Conservation (phyloP, 1,284 basidiomycete species). For the Termitomyces sp. region DNA sequence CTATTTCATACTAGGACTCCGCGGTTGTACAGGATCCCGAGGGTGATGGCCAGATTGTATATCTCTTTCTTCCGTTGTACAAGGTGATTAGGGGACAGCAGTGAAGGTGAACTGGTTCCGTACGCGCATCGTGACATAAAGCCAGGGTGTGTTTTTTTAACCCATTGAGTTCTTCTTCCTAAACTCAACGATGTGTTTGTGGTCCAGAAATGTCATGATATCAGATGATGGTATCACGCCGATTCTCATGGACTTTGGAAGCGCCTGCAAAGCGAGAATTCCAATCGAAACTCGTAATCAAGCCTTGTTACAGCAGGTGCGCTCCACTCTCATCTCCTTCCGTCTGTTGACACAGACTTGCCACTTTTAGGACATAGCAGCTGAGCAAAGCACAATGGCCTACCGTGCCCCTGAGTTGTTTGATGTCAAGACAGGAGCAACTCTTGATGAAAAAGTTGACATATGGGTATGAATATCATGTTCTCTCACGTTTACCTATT, state of each 20-base stretch:
- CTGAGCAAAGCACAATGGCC: slow-evolving; percentile 94
- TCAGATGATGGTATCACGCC: slow-evolving; percentile 82
- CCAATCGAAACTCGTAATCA: slow-evolving; percentile 77
- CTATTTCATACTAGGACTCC: slow-evolving; percentile 60
- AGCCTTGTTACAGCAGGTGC: slow-evolving; percentile 80
- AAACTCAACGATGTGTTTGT: slow-evolving; percentile 1
- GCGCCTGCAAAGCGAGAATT: slow-evolving; percentile 76
- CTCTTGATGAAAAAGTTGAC: slow-evolving; percentile 90
- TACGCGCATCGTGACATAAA: slow-evolving; percentile 98
- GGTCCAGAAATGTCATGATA: slow-evolving; percentile 89
- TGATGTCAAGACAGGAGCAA: slow-evolving; percentile 87
- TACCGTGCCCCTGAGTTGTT: slow-evolving; percentile 94
- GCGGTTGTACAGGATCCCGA: slow-evolving; percentile 90
- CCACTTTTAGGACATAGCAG: slow-evolving; percentile 77
- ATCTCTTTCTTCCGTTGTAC: slow-evolving; percentile 88
- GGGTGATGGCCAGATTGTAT: slow-evolving; percentile 92
- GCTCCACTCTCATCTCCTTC: neutral
- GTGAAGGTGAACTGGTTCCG: slow-evolving; percentile 62
- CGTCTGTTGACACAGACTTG: neutral
- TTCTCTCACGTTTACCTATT: slow-evolving; percentile 3
- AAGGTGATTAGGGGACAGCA: slow-evolving; percentile 46
- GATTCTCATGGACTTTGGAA: slow-evolving; percentile 98
- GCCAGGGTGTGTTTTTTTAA: slow-evolving; percentile 65
- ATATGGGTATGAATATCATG: slow-evolving; percentile 70
- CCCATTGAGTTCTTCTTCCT: neutral